Conservation (phyloP, 345 rosid species). For the Eutrema yunnanense region DNA sequence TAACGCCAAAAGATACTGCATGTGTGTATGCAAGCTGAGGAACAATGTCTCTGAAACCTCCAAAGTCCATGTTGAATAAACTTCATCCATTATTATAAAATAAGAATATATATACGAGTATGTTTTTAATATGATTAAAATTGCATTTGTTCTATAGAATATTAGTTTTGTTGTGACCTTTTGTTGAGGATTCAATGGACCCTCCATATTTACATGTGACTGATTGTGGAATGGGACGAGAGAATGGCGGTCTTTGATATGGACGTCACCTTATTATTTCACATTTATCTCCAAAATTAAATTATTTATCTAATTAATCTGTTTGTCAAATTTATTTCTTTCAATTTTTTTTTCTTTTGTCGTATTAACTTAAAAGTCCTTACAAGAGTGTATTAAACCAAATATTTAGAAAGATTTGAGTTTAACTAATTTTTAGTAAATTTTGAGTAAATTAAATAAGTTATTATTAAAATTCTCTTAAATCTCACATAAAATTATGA, state of each 20-base stretch:
- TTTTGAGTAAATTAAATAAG: too few species aligned
- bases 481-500: too few species aligned
- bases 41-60: conserved; percentile 26
- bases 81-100: neutral
- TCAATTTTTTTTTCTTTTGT: neutral
- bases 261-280: conserved; percentile 21
- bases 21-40: conserved; percentile 33
- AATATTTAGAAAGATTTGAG: too few species aligned
- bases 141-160: conserved; percentile 15
- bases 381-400: too few species aligned
- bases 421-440: too few species aligned
- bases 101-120: neutral
- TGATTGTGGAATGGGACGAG: conserved; percentile 29
- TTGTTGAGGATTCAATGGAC: conserved; percentile 33
- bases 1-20: conserved; percentile 32
- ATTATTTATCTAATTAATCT: neutral
- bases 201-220: conserved; percentile 34
- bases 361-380: too few species aligned
- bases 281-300: neutral
- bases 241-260: conserved; percentile 28
- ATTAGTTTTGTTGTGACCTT: conserved; percentile 26
- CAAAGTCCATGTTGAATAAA: conserved; percentile 31
- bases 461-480: too few species aligned
- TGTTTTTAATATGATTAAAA: conserved; percentile 5
- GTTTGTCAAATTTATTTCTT: neutral